phyloP scores from a whole-genome alignment of 2,329 filamentous ascomycete genomes.

The Pyrenochaeta sp. region DNA sequence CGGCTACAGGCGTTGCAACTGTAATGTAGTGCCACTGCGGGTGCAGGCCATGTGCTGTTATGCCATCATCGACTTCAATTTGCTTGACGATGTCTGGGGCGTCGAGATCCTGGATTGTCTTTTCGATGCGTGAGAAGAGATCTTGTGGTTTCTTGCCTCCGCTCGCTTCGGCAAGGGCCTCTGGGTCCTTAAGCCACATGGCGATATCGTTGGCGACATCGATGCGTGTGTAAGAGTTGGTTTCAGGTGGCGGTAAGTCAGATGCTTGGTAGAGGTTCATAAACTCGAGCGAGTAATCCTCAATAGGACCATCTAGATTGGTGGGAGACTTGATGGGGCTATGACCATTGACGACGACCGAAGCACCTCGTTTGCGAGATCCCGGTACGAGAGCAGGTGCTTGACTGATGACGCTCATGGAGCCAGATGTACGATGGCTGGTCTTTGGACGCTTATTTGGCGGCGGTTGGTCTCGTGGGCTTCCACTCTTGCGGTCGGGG shows the following conservation, averaged over 20 bases:
- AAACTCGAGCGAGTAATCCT: slow-evolving; percentile 79
- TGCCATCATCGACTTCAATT: slow-evolving; percentile 59
- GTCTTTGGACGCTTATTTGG: slow-evolving; percentile 82
- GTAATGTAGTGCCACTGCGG: slow-evolving; percentile 77
- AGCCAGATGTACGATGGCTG: slow-evolving; percentile 81
- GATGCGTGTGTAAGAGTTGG: slow-evolving; percentile 81
- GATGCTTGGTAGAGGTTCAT: slow-evolving; percentile 75
- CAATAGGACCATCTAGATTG: slow-evolving; percentile 70
- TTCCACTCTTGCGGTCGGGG: slow-evolving; percentile 58
- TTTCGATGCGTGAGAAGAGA: slow-evolving; percentile 72
- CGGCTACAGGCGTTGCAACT: slow-evolving; percentile 59
- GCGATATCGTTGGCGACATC: slow-evolving; percentile 77
- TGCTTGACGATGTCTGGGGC: slow-evolving; percentile 63
- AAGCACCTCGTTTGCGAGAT: slow-evolving; percentile 68
- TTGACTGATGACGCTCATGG: slow-evolving; percentile 72
- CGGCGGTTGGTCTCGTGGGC: slow-evolving; percentile 64
- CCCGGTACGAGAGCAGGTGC: slow-evolving; percentile 72
- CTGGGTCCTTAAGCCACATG: slow-evolving; percentile 79
- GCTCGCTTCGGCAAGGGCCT: slow-evolving; percentile 72
- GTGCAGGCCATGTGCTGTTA: slow-evolving; percentile 63
- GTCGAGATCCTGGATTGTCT: slow-evolving; percentile 62
- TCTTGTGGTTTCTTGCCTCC: slow-evolving; percentile 70
- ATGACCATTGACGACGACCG: slow-evolving; percentile 66
- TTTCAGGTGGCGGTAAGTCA: slow-evolving; percentile 63
- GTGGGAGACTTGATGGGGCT: slow-evolving; percentile 82